Evolutionary conservation across 2,329 filamentous ascomycete species (phyloP).

Genomic region (Aspergillus tubingensis): DNA sequence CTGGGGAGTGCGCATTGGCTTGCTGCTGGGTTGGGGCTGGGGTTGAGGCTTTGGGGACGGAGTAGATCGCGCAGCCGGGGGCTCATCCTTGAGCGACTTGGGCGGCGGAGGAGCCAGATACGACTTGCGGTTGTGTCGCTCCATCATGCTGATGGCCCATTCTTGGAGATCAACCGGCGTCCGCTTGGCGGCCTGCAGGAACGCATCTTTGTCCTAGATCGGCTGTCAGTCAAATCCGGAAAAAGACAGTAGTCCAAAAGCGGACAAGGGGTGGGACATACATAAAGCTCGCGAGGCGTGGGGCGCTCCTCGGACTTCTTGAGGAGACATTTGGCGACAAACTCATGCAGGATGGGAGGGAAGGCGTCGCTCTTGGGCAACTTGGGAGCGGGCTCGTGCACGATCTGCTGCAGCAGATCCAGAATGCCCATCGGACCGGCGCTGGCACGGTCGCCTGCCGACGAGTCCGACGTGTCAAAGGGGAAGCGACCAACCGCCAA

Average conservation of each 20-base stretch:
- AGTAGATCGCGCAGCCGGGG: slow-evolving; percentile 20
- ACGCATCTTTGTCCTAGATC: slow-evolving; percentile 80
- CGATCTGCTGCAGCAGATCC: slow-evolving; percentile 94
- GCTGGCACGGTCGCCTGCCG: slow-evolving; percentile 66
- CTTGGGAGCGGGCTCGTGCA: slow-evolving; percentile 90
- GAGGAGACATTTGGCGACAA: slow-evolving; percentile 92
- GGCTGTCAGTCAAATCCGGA: slow-evolving; percentile 25
- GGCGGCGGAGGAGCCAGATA: slow-evolving; percentile 83
- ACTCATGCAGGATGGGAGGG: slow-evolving; percentile 89
- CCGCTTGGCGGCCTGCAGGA: slow-evolving; percentile 93
- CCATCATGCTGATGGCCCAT: slow-evolving; percentile 93
- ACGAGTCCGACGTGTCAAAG: slow-evolving; percentile 80
- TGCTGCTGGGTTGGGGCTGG: slow-evolving; percentile 23
- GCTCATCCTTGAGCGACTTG: slow-evolving; percentile 66
- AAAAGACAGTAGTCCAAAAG: background rate
- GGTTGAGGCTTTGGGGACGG: slow-evolving; percentile 28
- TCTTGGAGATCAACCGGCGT: slow-evolving; percentile 91
- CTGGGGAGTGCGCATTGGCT: slow-evolving; percentile 23
- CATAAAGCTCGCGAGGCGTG: slow-evolving; percentile 89
- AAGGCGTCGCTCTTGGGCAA: slow-evolving; percentile 97
- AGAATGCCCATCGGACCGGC: slow-evolving; percentile 86
- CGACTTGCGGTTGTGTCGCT: slow-evolving; percentile 92
- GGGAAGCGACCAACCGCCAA: slow-evolving; percentile 96
- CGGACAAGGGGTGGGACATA: slow-evolving; percentile 50
- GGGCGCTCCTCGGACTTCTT: slow-evolving; percentile 88